Evolutionary conservation across 192 early-diverging fungal species (phyloP).

Genomic region (Borealophlyctis nickersoniae): DNA sequence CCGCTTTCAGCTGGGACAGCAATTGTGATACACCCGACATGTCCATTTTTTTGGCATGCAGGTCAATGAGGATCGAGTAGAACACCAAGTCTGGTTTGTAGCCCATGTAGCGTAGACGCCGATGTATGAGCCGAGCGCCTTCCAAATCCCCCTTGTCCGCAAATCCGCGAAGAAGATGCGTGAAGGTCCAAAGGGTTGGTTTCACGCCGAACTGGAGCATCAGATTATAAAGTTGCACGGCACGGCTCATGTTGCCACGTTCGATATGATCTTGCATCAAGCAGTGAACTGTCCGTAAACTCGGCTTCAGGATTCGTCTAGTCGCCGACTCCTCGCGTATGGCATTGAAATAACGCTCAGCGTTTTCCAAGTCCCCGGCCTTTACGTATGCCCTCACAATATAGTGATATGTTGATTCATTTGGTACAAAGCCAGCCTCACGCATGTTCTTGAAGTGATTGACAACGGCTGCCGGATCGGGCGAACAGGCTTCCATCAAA

Average conservation of each 20-base stretch:
- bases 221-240: conserved; percentile 10
- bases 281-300: too few relatives aligned
- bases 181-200: conserved; percentile 9
- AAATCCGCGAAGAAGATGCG: conserved; percentile 7
- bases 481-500: too few relatives aligned
- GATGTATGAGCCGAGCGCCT: conserved; percentile 1
- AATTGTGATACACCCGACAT: neutral
- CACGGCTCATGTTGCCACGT: conserved; percentile 5
- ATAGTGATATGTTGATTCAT: too few relatives aligned
- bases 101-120: conserved; percentile 9
- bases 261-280: neutral
- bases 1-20: neutral
- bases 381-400: too few relatives aligned
- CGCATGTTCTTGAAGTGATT: too few relatives aligned
- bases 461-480: too few relatives aligned
- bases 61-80: conserved; percentile 12
- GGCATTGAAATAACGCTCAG: too few relatives aligned
- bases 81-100: conserved; percentile 12
- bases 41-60: conserved; percentile 8
- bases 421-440: too few relatives aligned
- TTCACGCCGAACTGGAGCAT: conserved; percentile 3
- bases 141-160: neutral
- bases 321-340: too few relatives aligned
- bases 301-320: too few relatives aligned
- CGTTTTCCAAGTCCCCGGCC: too few relatives aligned